phyloP scores from a whole-genome alignment of 305 asterid genomes.

The Ruellia speciosa region DNA sequence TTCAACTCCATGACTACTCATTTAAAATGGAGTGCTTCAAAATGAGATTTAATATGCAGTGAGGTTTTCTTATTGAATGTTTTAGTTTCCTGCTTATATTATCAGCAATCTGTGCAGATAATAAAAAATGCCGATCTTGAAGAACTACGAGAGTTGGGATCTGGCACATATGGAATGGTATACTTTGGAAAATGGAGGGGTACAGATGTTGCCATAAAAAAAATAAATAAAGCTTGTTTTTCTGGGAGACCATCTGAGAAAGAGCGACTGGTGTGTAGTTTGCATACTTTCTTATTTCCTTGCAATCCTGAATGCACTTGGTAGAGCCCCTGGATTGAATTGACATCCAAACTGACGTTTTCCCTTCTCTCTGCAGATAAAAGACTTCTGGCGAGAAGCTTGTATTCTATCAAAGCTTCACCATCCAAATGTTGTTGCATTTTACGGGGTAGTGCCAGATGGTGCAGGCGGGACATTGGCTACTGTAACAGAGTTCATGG shows the following conservation, averaged over 20 bases:
- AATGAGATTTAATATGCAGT: conserved; percentile 7
- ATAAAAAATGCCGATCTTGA: conserved; percentile 74
- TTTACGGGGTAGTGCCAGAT: conserved; percentile 85
- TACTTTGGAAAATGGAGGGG: conserved; percentile 84
- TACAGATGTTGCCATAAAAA: conserved; percentile 72
- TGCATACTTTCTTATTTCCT: conserved; percentile 16
- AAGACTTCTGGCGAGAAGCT: conserved; percentile 83
- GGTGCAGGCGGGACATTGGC: conserved; percentile 76
- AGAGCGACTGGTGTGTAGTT: conserved; percentile 61
- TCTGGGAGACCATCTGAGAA: conserved; percentile 61
- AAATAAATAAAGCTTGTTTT: conserved; percentile 58
- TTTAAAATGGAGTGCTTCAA: conserved; percentile 6
- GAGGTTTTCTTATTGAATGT: background rate
- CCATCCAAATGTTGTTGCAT: conserved; percentile 83
- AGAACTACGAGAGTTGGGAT: conserved; percentile 71
- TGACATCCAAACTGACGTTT: conserved; percentile 12
- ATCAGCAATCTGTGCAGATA: conserved; percentile 32
- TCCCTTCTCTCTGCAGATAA: conserved; percentile 30
- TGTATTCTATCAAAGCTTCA: conserved; percentile 63
- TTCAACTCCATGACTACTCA: conserved; percentile 13
- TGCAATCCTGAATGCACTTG: background rate
- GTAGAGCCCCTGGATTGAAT: conserved; percentile 10
- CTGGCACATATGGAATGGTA: conserved; percentile 81
- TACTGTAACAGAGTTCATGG: conserved; percentile 72
- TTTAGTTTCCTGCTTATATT: background rate